These are phyloP conservation scores for Musa balbisiana DNA, from an alignment of 202 grass and related monocot species.

Conservation along the genomic window DNA sequence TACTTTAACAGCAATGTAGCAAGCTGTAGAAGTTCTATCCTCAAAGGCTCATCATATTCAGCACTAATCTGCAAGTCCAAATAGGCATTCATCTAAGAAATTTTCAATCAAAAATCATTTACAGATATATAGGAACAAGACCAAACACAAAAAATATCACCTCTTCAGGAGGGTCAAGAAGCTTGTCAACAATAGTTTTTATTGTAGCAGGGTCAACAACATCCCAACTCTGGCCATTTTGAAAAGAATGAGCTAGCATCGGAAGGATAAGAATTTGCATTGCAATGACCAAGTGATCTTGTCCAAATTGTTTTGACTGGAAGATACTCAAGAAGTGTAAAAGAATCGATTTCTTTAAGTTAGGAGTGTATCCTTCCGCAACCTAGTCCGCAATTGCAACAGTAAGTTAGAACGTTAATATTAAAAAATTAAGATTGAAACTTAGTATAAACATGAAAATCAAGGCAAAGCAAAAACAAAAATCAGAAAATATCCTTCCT, in stretches of 20 bases:
- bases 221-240: conserved; percentile 94
- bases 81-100: conserved; percentile 6
- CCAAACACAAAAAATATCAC: conserved; percentile 33
- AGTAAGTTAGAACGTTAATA: conserved; percentile 14
- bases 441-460: conserved; percentile 21
- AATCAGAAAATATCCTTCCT: conserved; percentile 10
- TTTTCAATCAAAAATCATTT: neutral
- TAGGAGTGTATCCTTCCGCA: conserved; percentile 84
- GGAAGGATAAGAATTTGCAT: conserved; percentile 99
- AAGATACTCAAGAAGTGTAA: conserved; percentile 89
- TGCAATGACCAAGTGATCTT: conserved; percentile 96
- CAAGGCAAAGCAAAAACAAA: neutral
- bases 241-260: conserved; percentile 98
- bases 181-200: conserved; percentile 95
- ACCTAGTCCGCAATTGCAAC: conserved; percentile 38
- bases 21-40: conserved; percentile 97
- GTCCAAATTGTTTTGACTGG: conserved; percentile 86
- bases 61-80: conserved; percentile 65
- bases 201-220: conserved; percentile 79
- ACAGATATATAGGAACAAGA: conserved; percentile 6
- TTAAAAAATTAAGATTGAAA: neutral
- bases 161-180: conserved; percentile 99
- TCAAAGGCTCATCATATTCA: conserved; percentile 92
- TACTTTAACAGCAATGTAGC: conserved; percentile 98
- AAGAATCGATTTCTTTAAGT: conserved; percentile 90